A percentile compares a stretch with the other conserved stretches of the same genome.
phyloP scores from a whole-genome alignment of 176 grass and related monocot genomes.

The Ensete ventricosum region DNA sequence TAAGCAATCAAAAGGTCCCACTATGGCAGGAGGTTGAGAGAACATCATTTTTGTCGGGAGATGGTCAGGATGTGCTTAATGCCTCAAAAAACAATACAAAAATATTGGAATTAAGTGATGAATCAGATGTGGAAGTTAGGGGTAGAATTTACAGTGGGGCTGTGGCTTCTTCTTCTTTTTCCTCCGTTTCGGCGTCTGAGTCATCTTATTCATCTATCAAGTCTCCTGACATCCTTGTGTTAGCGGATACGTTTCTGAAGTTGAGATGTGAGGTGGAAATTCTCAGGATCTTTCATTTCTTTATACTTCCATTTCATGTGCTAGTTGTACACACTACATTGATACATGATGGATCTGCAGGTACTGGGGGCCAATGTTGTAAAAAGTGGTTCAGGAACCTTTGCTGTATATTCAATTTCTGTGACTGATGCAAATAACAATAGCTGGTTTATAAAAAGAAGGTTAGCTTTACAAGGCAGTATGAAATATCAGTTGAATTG shows the following conservation, averaged over 20 bases:
- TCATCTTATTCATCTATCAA: constrained; percentile 52
- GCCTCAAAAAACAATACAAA: constrained; percentile 39
- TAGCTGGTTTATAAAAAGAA: constrained; percentile 98
- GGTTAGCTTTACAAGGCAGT: constrained; percentile 26
- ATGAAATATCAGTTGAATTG: not conserved
- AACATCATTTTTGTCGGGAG: constrained; percentile 42
- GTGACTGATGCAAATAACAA: constrained; percentile 78
- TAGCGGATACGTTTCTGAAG: constrained; percentile 86
- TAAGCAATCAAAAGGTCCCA: constrained; percentile 43
- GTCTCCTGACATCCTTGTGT: constrained; percentile 52
- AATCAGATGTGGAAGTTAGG: constrained; percentile 44
- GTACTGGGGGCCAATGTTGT: constrained; percentile 89
- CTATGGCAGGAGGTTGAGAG: constrained; percentile 64
- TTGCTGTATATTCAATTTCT: constrained; percentile 92
- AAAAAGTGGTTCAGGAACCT: constrained; percentile 95
- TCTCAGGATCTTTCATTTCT: constrained; percentile 20
- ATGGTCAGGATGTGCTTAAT: constrained; percentile 51
- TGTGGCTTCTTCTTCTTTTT: constrained; percentile 52
- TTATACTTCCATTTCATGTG: not conserved
- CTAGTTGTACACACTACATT: not conserved
- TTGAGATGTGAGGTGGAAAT: constrained; percentile 81
- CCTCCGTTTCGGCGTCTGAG: constrained; percentile 37
- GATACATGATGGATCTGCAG: constrained; percentile 27
- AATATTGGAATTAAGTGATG: constrained; percentile 31
- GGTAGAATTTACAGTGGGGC: constrained; percentile 51